phyloP scores from a whole-genome alignment of 2,329 filamentous ascomycete genomes.

The Corynespora cassiicola region DNA sequence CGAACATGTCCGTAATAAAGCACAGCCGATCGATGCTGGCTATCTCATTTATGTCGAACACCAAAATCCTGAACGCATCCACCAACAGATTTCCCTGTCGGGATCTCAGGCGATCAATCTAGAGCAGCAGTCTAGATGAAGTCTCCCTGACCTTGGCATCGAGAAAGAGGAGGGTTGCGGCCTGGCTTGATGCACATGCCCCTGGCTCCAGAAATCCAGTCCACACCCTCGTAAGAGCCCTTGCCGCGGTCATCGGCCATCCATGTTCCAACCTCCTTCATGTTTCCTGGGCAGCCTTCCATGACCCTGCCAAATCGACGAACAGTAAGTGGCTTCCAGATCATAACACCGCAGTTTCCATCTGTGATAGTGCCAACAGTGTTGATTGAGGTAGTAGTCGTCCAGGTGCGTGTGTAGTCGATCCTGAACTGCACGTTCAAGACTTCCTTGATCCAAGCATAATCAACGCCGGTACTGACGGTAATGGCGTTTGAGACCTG shows the following conservation, averaged over 20 bases:
- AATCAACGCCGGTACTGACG: slow-evolving; percentile 14
- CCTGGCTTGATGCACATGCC: slow-evolving; percentile 17
- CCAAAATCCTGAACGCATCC: no score
- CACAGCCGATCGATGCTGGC: no score
- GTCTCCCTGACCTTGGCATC: slow-evolving; percentile 18
- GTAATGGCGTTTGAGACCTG: slow-evolving; percentile 30
- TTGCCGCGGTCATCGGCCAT: slow-evolving; percentile 20
- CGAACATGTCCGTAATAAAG: no score
- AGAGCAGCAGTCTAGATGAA: slow-evolving; percentile 7
- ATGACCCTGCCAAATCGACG: slow-evolving; percentile 20
- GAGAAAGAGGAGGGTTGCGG: slow-evolving; percentile 18
- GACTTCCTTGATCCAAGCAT: slow-evolving; percentile 19
- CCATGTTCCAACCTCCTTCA: slow-evolving; percentile 19
- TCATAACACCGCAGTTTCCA: slow-evolving; percentile 35
- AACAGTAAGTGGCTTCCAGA: slow-evolving; percentile 18
- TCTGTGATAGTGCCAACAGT: slow-evolving; percentile 36
- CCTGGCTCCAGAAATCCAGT: slow-evolving; percentile 20
- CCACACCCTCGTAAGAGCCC: slow-evolving; percentile 15
- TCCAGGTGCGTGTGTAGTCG: slow-evolving; percentile 30
- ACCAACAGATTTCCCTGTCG: no score
- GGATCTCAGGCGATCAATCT: no score
- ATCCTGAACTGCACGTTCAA: slow-evolving; percentile 23
- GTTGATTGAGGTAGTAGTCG: slow-evolving; percentile 28
- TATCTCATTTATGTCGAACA: no score
- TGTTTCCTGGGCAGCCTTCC: slow-evolving; percentile 17